Percentiles rank a stretch among this genome's conserved stretches.
phyloP scores from a whole-genome alignment of 495 filamentous ascomycete species.

The Aspergillus sclerotioniger region DNA sequence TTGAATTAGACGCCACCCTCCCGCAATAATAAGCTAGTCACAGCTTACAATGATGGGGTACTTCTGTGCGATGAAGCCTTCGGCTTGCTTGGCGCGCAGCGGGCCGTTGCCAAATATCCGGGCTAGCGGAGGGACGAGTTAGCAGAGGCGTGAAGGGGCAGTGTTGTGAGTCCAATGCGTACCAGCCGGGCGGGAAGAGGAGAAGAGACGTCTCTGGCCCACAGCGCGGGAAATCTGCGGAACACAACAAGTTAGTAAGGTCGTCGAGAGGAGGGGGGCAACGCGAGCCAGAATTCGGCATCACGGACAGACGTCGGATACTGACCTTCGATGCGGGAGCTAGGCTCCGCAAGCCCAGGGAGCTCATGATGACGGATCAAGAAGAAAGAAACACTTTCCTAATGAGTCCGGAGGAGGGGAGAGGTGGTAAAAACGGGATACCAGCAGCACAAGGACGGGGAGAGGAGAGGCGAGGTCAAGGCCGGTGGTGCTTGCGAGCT shows the following conservation, averaged over 20 bases:
- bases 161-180: slow-evolving; percentile 34
- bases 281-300: slow-evolving; percentile 23
- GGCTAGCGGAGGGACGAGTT: slow-evolving; percentile 48
- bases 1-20: slow-evolving; percentile 24
- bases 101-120: slow-evolving; percentile 80
- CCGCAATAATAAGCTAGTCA: slow-evolving; percentile 6
- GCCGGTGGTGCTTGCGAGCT: slow-evolving; percentile 32
- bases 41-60: slow-evolving; percentile 87
- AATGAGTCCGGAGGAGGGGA: slow-evolving; percentile 25
- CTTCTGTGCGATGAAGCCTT: slow-evolving; percentile 75
- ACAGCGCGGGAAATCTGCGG: slow-evolving; percentile 45
- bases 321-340: slow-evolving; percentile 56
- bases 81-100: slow-evolving; percentile 88
- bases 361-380: slow-evolving; percentile 54
- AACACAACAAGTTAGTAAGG: slow-evolving; percentile 25
- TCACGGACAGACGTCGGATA: slow-evolving; percentile 9
- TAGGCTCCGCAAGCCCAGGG: slow-evolving; percentile 58
- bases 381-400: slow-evolving; percentile 29
- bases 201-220: slow-evolving; percentile 71
- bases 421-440: slow-evolving; percentile 13
- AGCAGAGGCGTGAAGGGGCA: slow-evolving; percentile 20
- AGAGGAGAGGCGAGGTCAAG: slow-evolving; percentile 24
- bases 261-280: slow-evolving; percentile 16
- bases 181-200: slow-evolving; percentile 80
- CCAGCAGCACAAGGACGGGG: slow-evolving; percentile 25